Conservation (phyloP, 2,329 filamentous ascomycete genomes). For the Aspergillus texensis region DNA sequence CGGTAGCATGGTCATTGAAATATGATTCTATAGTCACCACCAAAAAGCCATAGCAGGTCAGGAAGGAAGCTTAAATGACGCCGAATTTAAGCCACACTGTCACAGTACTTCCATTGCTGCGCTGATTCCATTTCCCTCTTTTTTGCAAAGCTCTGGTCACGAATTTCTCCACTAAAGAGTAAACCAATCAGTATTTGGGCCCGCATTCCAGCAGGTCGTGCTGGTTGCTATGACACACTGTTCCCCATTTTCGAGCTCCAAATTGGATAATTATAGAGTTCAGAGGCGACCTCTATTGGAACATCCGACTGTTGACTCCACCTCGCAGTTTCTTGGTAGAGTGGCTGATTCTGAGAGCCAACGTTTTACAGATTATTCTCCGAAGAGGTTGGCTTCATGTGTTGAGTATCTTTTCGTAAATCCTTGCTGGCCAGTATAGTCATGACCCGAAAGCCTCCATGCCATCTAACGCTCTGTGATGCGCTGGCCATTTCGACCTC, state of each 20-base stretch:
- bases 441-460: background rate
- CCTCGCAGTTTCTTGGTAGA: background rate
- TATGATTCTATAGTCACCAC: background rate
- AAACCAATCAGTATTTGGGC: conserved; percentile 1
- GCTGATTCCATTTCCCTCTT: background rate
- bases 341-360: conserved; percentile 1
- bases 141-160: background rate
- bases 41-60: background rate
- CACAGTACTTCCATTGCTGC: background rate
- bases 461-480: background rate
- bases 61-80: background rate
- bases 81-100: background rate
- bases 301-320: background rate
- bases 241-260: background rate
- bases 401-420: background rate
- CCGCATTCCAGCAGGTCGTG: conserved; percentile 25
- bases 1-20: background rate
- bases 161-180: background rate
- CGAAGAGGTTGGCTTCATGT: conserved; percentile 3
- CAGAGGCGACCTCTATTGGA: background rate
- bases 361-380: conserved; percentile 9
- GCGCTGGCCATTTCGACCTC: background rate
- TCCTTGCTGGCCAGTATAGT: conserved; percentile 9
- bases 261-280: background rate
- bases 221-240: conserved; percentile 21